A percentile compares a stretch with the other conserved stretches of the same genome.
phyloP scores from a whole-genome alignment of 257 asterid genomes.

The Misopates orontium region DNA sequence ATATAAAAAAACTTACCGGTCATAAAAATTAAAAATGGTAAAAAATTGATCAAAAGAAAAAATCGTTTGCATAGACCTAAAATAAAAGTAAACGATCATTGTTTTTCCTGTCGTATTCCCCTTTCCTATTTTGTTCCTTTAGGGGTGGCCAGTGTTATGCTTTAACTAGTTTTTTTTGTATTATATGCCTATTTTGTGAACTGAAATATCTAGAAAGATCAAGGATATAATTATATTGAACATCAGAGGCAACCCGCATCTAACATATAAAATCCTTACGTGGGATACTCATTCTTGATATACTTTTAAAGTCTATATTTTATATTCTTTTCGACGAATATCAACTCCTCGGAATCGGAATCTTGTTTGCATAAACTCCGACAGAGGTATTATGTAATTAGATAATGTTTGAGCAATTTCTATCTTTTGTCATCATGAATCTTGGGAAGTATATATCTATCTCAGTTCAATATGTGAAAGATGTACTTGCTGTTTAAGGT shows the following conservation, averaged over 20 bases:
- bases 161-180: too few relatives aligned
- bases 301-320: neutral
- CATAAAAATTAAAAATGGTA: too few relatives aligned
- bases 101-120: too few relatives aligned
- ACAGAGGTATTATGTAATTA: conserved; percentile 33
- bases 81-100: too few relatives aligned
- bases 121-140: too few relatives aligned
- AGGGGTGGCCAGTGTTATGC: too few relatives aligned
- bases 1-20: too few relatives aligned
- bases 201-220: neutral
- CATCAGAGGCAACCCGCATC: neutral
- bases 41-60: too few relatives aligned
- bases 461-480: conserved; percentile 26
- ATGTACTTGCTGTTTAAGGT: conserved; percentile 4
- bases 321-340: conserved; percentile 9
- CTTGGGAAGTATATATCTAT: neutral
- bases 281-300: neutral
- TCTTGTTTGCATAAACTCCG: conserved; percentile 39
- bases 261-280: conserved; percentile 4
- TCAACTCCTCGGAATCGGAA: conserved; percentile 33
- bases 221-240: neutral
- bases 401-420: conserved; percentile 30
- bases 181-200: neutral
- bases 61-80: too few relatives aligned
- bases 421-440: conserved; percentile 5